Evolutionary conservation across 805 yeast genomes (phyloP), one percentile per base, ranked within the genome.

Genomic region (Starmerella bombi): DNA sequence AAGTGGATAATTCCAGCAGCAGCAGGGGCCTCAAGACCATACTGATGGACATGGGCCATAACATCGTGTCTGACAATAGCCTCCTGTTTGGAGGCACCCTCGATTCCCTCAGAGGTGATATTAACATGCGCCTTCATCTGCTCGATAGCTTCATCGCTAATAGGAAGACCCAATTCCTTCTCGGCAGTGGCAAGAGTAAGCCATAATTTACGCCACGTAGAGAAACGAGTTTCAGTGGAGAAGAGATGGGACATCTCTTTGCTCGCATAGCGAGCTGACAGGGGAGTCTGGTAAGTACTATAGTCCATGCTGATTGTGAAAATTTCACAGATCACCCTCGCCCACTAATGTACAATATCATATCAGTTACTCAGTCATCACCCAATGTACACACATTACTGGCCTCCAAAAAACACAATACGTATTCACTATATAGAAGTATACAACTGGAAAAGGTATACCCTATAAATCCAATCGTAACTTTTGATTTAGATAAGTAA

Each of bases 131-230:
- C 59, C 49, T 72, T 65, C 84, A 91, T 80, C 69, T 91, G 82
- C 58, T 72, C 80, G 51, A 91, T 74, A 37, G 97, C 98, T 60
- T 83, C 91, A 51, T 85, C 94, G 21, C 88, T 74, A 61, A 91
- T 78, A 38, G 68, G 67, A 43, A 91, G 70, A 2, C 98, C 98
- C 37, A 86, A 72, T 59, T 84, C 83, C 64, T 84, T 71, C 67
- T 91, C 98, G 45, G 98, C 98, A 58, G 78, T 77, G 52, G 98
- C 98, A 54, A 91, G 70, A 61, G 81, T 86, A 58, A 76, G 73
- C 98, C 98, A 91, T 50, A 91, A 73, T 63, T 83, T 83, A 73
- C 98, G 82, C 98, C 98, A 91, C 31, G 98, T 91, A 40, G 95
- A 80, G 65, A 81, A 91, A 59, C 98, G 74, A 69, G 81, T 91